Evolutionary conservation across 2,329 filamentous ascomycete genomes (phyloP), one percentile per base, ranked within the genome.

Genomic region (Exophiala spinifera): DNA sequence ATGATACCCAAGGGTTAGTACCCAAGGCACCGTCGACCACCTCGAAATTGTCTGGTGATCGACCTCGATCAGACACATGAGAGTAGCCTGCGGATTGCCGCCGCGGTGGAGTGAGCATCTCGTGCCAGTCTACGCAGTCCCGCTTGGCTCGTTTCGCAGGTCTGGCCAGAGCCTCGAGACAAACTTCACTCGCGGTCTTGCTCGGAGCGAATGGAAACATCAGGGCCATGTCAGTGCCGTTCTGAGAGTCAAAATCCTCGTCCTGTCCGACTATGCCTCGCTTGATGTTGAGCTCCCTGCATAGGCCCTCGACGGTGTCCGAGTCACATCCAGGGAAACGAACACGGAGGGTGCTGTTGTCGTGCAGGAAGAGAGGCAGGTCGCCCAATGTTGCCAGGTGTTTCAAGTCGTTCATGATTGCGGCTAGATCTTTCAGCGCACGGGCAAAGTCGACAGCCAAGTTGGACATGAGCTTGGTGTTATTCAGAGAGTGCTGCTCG

Each of bases 311-410:
- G 0, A 96, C 87, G 0, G 88, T 89, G 14, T 86, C 82, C 0
- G 84, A 84, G 65, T 97, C 92, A 58, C 94, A 91, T 2, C 94
- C 94, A 0, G 91, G 91, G 66, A 99, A 97, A 25, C 91, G 86
- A 1, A 97, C 84, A 31, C 91, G 84, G 3, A 96, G 74, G 0
- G 82, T 80, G 1, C 83, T 83, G 31, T 80, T 76, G 34, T 81
- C 79, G 50, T 89, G 83, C 49, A 96, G 79, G 0, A 83, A 79
- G 31, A 97, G 83, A 0, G 92, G 91, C 17, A 99, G 74, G 66
- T 96, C 91, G 1, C 94, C 94, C 1, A 97, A 71, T 0, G 78
- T 74, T 0, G 90, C 82, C 1, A 99, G 76, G 33, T 83, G 83
- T 65, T 89, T 87, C 5, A 99, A 77, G 65, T 99, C 94, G 47